phyloP scores from a whole-genome alignment of 2,329 filamentous ascomycete species.

The Colletotrichum zoysiae region DNA sequence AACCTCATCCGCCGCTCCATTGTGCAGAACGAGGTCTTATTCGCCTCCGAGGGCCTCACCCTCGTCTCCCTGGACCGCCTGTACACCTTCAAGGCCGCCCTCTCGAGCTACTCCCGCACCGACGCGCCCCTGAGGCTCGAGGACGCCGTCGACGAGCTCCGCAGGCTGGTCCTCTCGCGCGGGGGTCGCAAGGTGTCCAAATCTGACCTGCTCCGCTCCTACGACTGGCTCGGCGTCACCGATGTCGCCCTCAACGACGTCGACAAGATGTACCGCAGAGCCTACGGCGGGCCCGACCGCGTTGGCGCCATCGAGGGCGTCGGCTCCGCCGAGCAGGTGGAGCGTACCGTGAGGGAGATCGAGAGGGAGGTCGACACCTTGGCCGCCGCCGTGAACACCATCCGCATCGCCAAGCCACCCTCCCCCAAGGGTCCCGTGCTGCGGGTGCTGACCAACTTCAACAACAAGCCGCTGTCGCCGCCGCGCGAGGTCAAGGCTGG shows the following conservation, averaged over 20 bases:
- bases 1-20: conserved; percentile 69
- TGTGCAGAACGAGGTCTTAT: conserved; percentile 71
- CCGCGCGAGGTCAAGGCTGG: conserved; percentile 11
- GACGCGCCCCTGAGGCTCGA: conserved; percentile 62
- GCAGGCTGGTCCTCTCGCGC: conserved; percentile 68
- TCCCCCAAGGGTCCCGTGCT: conserved; percentile 48
- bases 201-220: conserved; percentile 65
- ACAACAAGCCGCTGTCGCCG: conserved; percentile 30
- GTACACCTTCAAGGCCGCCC: conserved; percentile 73
- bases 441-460: conserved; percentile 61
- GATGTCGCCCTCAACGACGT: conserved; percentile 65
- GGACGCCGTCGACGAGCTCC: conserved; percentile 73
- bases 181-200: conserved; percentile 63
- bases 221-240: conserved; percentile 68
- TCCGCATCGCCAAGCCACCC: conserved; percentile 38
- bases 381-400: conserved; percentile 25
- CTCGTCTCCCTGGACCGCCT: conserved; percentile 71
- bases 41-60: conserved; percentile 70
- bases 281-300: conserved; percentile 64
- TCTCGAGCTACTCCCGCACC: conserved; percentile 67
- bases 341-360: conserved; percentile 32
- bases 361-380: conserved; percentile 28
- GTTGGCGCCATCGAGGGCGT: conserved; percentile 61
- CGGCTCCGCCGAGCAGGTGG: conserved; percentile 45
- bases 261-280: conserved; percentile 66